Evolutionary conservation across 768 basidiomycete genomes (phyloP).

Genomic region (Arthromyces matolae): DNA sequence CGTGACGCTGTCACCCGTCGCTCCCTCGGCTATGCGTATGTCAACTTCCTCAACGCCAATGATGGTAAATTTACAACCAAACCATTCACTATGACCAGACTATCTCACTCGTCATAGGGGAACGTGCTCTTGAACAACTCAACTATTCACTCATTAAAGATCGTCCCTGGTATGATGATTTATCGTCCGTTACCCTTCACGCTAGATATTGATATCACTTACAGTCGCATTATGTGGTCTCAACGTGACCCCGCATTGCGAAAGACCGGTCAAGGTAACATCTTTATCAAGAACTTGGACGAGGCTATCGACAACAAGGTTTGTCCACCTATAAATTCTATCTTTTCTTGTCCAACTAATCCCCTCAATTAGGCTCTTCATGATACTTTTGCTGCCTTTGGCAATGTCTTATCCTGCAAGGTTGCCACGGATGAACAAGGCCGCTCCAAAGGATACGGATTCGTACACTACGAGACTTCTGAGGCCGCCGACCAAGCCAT

Average conservation of each 20-base stretch:
- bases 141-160: constrained; percentile 99
- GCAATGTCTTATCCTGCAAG: constrained; percentile 98
- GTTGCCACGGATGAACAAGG: constrained; percentile 96
- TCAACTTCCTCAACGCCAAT: constrained; percentile 93
- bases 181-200: constrained; percentile 10
- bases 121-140: constrained; percentile 97
- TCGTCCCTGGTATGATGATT: constrained; percentile 76
- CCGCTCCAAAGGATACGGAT: constrained; percentile 95
- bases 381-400: constrained; percentile 98
- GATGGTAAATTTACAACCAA: constrained; percentile 62
- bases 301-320: constrained; percentile 98
- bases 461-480: constrained; percentile 97
- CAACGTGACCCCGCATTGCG: constrained; percentile 99
- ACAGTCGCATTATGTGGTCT: constrained; percentile 99
- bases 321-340: constrained; percentile 6
- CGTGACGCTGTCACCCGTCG: constrained; percentile 99
- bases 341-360: background rate
- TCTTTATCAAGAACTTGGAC: constrained; percentile 99
- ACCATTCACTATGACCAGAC: constrained; percentile 2
- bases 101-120: constrained; percentile 48
- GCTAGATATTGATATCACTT: constrained; percentile 10
- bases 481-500: constrained; percentile 96
- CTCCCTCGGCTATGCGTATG: constrained; percentile 98
- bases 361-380: constrained; percentile 76
- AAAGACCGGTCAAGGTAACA: constrained; percentile 99